A percentile compares a stretch with the other conserved stretches of the same genome.
These are phyloP conservation scores for Russula olivacea DNA, from an alignment of 768 basidiomycete species.

Conservation along the genomic window DNA sequence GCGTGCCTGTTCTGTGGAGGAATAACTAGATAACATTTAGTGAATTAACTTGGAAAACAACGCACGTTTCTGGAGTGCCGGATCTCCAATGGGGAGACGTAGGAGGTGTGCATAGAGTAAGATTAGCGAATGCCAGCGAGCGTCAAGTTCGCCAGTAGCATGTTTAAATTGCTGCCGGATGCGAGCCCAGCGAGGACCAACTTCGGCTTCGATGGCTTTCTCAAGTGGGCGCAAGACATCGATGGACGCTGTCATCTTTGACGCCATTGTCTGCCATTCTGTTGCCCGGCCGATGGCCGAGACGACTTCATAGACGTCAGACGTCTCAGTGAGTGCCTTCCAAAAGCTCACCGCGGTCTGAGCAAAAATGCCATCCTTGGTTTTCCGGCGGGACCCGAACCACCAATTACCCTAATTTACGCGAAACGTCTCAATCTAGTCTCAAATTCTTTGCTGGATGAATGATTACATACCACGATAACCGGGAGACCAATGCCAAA, in stretches of 20 bases:
- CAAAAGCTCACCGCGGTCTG: slow-evolving; percentile 83
- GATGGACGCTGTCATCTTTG: slow-evolving; percentile 28
- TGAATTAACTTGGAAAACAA: not conserved
- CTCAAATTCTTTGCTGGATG: not conserved
- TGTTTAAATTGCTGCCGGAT: slow-evolving; percentile 40
- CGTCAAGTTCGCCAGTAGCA: slow-evolving; percentile 32
- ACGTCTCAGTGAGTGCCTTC: slow-evolving; percentile 77
- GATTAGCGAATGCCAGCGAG: slow-evolving; percentile 52
- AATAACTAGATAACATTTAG: not conserved
- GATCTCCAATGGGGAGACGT: slow-evolving; percentile 49
- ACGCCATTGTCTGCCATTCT: slow-evolving; percentile 46
- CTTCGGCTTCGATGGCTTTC: slow-evolving; percentile 41
- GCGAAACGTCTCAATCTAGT: not conserved
- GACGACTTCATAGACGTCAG: slow-evolving; percentile 65
- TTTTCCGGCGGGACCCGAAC: slow-evolving; percentile 86
- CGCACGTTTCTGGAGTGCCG: slow-evolving; percentile 57
- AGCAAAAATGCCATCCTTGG: slow-evolving; percentile 86
- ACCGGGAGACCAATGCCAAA: slow-evolving; percentile 83
- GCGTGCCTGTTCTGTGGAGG: slow-evolving; percentile 54
- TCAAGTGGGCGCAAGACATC: slow-evolving; percentile 45
- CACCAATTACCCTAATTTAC: slow-evolving; percentile 78
- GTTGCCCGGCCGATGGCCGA: slow-evolving; percentile 62
- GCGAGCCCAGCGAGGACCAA: slow-evolving; percentile 51
- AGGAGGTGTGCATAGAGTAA: slow-evolving; percentile 84
- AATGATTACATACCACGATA: slow-evolving; percentile 54